phyloP scores from a whole-genome alignment of 75 land plant genomes.

The Sequoiadendron giganteum region DNA sequence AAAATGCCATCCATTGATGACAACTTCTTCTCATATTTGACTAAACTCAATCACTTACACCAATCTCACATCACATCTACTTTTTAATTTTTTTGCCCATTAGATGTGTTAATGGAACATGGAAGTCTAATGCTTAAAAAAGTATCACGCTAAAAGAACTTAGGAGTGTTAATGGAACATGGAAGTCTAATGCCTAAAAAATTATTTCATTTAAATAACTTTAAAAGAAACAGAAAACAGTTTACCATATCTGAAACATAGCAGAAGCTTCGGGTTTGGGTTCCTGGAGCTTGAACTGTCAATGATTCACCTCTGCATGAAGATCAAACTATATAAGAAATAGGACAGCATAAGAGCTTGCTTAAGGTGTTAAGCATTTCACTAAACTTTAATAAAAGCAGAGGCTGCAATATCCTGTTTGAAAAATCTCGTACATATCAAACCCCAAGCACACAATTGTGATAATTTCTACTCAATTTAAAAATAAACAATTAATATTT shows the following conservation, averaged over 20 bases:
- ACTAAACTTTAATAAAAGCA: not conserved
- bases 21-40: not conserved
- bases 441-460: too few species aligned
- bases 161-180: not conserved
- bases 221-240: not conserved
- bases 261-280: constrained; percentile 50
- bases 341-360: not conserved
- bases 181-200: not conserved
- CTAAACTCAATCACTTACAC: not conserved
- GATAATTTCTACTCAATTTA: too few species aligned
- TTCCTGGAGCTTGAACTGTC: constrained; percentile 55
- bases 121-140: not conserved
- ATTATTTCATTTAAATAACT: not conserved
- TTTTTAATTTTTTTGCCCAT: not conserved
- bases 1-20: not conserved
- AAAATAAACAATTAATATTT: too few species aligned
- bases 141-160: too few species aligned
- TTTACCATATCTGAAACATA: constrained; percentile 51
- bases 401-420: not conserved
- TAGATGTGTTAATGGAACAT: not conserved
- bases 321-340: not conserved
- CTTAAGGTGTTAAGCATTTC: not conserved
- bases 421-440: too few species aligned
- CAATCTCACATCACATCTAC: not conserved
- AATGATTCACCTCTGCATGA: constrained; percentile 33